Evolutionary conservation across 2,329 filamentous ascomycete genomes (phyloP), one percentile per base, ranked within the genome.

Genomic region (Phialemonium atrogriseum): DNA sequence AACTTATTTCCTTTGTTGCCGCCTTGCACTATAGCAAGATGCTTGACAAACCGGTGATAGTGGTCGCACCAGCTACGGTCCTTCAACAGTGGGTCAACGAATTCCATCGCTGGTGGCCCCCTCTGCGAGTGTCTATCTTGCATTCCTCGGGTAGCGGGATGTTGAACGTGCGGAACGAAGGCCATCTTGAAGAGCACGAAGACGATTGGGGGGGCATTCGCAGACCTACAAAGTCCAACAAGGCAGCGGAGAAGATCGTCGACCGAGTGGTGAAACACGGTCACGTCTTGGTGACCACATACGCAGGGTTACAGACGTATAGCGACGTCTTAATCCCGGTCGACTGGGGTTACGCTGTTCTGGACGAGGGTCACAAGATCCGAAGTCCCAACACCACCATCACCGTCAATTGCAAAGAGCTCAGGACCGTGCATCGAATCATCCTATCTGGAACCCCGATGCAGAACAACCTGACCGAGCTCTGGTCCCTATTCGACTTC

Each of bases 61-160:
- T 98, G 7, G 87, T 98, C 4, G 88, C 87, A 30, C 91, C 91
- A 2, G 89, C 89, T 4, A 98, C 91, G 0, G 82, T 98, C 15
- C 80, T 98, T 62, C 83, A 86, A 39, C 91, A 98, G 54, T 98
- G 91, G 91, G 91, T 95, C 10, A 94, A 93, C 42, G 91, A 98
- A 51, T 96, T 98, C 46, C 93, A 98, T 58, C 78, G 81, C 10
- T 98, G 93, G 93, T 98, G 93, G 93, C 91, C 91, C n/a, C 81
- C 91, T n/a, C 66, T 98, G 19, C 76, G 93, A 24, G 91, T 98
- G 5, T 94, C 88, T 0, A 96, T 98, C 39, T 56, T 98, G 29
- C 91, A 98, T 52, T 86, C 86, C 1, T 95, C 91, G 5, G 91
- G 91, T 3, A 96, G 87, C 53, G 93, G 91, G 12, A 96, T 98